phyloP scores from a whole-genome alignment of 2,329 filamentous ascomycete genomes.

The Alternaria conjuncta region DNA sequence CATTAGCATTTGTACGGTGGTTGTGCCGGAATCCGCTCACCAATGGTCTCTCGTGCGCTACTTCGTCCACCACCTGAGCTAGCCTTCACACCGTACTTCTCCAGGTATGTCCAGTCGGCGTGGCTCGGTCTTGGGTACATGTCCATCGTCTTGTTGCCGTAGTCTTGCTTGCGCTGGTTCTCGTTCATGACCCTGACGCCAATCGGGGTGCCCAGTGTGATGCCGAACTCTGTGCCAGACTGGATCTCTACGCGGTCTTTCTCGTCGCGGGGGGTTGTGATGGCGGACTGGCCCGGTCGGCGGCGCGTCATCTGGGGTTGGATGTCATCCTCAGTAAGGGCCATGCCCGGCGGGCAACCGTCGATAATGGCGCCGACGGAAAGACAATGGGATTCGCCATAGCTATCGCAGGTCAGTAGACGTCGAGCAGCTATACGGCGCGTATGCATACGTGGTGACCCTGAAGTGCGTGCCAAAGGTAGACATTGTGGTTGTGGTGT shows the following conservation, averaged over 20 bases:
- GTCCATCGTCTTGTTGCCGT: constrained; percentile 88
- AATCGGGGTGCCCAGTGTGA: constrained; percentile 91
- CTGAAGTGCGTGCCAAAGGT: constrained; percentile 84
- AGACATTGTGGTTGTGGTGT: constrained; percentile 56
- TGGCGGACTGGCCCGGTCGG: constrained; percentile 84
- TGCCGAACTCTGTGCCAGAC: constrained; percentile 87
- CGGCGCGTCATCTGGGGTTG: constrained; percentile 94
- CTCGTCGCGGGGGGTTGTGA: constrained; percentile 92
- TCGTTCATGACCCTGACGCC: constrained; percentile 87
- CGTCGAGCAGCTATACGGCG: neutral
- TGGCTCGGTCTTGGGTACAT: constrained; percentile 88
- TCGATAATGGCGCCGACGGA: constrained; percentile 96
- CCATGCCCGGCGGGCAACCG: constrained; percentile 85
- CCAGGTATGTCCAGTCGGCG: constrained; percentile 95
- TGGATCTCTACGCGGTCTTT: constrained; percentile 92
- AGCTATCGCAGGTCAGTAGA: constrained; percentile 54
- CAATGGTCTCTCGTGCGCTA: constrained; percentile 94
- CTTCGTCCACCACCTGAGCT: constrained; percentile 87
- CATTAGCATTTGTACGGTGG: constrained; percentile 15
- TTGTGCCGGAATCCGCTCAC: constrained; percentile 46
- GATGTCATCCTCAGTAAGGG: constrained; percentile 84
- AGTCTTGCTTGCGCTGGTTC: constrained; percentile 92
- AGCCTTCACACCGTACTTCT: constrained; percentile 96
- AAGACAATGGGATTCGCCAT: constrained; percentile 88
- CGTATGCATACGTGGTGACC: constrained; percentile 74